These are phyloP conservation scores for Plantago ovata DNA, from an alignment of 257 asterid genomes.

Conservation along the genomic window DNA sequence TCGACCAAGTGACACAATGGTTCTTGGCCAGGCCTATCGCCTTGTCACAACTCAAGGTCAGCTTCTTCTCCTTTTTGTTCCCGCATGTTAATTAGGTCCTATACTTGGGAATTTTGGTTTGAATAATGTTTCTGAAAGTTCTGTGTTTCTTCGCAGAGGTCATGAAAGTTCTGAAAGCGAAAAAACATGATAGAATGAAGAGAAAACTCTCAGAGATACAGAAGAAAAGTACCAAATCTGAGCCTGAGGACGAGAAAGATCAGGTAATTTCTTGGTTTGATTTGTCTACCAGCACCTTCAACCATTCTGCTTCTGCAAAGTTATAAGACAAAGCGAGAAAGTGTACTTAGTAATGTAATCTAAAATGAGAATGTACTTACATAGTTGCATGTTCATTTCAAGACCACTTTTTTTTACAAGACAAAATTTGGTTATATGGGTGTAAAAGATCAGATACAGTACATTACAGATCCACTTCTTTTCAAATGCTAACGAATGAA, in stretches of 20 bases:
- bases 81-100: not conserved
- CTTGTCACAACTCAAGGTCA: slow-evolving; percentile 68
- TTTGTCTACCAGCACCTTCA: not conserved
- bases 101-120: not conserved
- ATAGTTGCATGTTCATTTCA: not conserved
- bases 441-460: not conserved
- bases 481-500: not conserved
- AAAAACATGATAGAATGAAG: slow-evolving; percentile 64
- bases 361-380: not conserved
- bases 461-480: not conserved
- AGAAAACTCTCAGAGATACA: slow-evolving; percentile 36
- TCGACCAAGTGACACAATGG: slow-evolving; percentile 47
- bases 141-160: slow-evolving; percentile 53
- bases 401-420: not conserved
- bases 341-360: not conserved
- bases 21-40: slow-evolving; percentile 61
- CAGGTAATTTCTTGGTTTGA: slow-evolving; percentile 16
- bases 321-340: slow-evolving; percentile 3
- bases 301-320: slow-evolving; percentile 20
- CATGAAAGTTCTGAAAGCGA: slow-evolving; percentile 79
- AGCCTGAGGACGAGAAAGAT: slow-evolving; percentile 19
- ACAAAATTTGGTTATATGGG: not conserved
- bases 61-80: slow-evolving; percentile 5
- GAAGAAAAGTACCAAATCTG: slow-evolving; percentile 27
- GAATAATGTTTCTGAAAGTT: not conserved